Conservation (phyloP, 169 alveolate species). For the Theileria annulata region DNA sequence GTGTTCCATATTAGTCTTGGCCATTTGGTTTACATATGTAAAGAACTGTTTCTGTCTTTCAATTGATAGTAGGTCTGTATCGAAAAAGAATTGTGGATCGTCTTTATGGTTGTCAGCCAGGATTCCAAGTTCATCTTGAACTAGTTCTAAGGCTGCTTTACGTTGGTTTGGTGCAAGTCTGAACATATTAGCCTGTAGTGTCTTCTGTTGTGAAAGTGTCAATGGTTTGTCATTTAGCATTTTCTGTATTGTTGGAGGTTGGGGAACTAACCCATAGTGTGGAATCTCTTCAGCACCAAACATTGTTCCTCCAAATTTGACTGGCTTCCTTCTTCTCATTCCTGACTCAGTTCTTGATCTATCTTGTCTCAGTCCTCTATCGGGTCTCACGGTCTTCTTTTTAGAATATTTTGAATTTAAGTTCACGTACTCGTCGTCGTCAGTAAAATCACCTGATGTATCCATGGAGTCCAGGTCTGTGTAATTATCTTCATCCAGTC, state of each 20-base stretch:
- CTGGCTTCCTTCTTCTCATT: not conserved
- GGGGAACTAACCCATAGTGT: slow-evolving; percentile 76
- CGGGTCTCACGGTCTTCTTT: not conserved
- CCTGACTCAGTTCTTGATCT: slow-evolving; percentile 1
- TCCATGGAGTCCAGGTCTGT: slow-evolving; percentile 14
- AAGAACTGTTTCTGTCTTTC: slow-evolving; percentile 82
- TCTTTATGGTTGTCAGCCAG: slow-evolving; percentile 79
- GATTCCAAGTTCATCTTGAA: slow-evolving; percentile 85
- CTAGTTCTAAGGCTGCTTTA: slow-evolving; percentile 82
- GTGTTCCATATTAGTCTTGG: slow-evolving; percentile 75
- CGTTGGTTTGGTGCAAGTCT: slow-evolving; percentile 83
- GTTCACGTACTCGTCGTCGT: slow-evolving; percentile 60
- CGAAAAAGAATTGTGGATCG: slow-evolving; percentile 76
- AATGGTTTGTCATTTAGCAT: slow-evolving; percentile 79
- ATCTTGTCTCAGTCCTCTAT: slow-evolving; percentile 14
- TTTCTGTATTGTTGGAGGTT: slow-evolving; percentile 80
- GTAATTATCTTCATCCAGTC: slow-evolving; percentile 12
- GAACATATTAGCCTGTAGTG: slow-evolving; percentile 72
- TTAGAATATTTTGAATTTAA: slow-evolving; percentile 23
- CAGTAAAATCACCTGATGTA: slow-evolving; percentile 51
- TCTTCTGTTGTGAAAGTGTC: slow-evolving; percentile 73
- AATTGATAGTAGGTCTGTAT: slow-evolving; percentile 79
- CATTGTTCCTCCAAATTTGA: slow-evolving; percentile 5
- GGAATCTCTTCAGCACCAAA: slow-evolving; percentile 57
- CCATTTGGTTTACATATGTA: slow-evolving; percentile 81